Evolutionary conservation across 306 rosid genomes (phyloP).

Genomic region (Prunus dulcis): DNA sequence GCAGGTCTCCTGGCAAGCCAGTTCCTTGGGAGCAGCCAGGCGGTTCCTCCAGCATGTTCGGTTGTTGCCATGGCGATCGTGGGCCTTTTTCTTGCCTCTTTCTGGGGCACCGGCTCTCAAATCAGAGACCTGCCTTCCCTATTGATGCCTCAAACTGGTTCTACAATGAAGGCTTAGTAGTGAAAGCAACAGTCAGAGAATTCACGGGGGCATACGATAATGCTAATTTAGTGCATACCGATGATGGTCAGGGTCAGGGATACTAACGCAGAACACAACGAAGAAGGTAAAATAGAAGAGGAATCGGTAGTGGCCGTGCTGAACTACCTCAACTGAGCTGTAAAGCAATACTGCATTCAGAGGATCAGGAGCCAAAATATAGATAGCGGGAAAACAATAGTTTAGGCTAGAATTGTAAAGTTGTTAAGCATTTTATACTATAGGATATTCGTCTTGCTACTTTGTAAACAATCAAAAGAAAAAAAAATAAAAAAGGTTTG

Average conservation of each 20-base stretch:
- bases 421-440: slow-evolving; percentile 15
- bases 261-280: background rate
- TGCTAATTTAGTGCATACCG: slow-evolving; percentile 3
- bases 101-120: slow-evolving; percentile 79
- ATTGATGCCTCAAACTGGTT: slow-evolving; percentile 37
- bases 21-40: slow-evolving; percentile 87
- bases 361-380: background rate
- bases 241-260: background rate
- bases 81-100: slow-evolving; percentile 93
- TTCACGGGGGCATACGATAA: background rate
- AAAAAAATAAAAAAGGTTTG: background rate
- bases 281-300: background rate
- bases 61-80: slow-evolving; percentile 89
- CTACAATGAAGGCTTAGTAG: slow-evolving; percentile 15
- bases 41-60: slow-evolving; percentile 96
- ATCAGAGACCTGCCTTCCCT: slow-evolving; percentile 61
- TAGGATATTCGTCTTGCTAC: background rate
- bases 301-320: background rate
- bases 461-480: background rate
- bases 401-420: slow-evolving; percentile 19
- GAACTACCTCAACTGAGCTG: background rate
- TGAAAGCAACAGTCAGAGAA: background rate
- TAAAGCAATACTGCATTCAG: background rate
- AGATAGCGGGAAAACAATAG: slow-evolving; percentile 3
- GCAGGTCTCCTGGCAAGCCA: slow-evolving; percentile 98